phyloP scores from a whole-genome alignment of 441 rosid genomes.

The Arabidopsis hybrid region DNA sequence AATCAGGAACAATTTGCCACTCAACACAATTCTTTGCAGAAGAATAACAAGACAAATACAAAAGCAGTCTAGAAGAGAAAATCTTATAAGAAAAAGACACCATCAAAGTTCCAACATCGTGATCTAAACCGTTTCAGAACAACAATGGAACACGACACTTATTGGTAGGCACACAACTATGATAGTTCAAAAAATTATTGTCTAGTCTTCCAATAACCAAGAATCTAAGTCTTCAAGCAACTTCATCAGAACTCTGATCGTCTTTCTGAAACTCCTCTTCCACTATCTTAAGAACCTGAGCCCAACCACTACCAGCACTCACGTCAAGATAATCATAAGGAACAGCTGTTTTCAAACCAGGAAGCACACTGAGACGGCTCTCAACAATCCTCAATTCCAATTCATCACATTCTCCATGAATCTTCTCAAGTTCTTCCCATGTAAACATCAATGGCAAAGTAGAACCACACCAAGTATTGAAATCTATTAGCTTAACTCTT shows the following conservation, averaged over 20 bases:
- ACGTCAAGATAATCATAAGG: constrained; percentile 79
- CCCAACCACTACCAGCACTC: constrained; percentile 84
- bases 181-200: background rate
- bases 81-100: background rate
- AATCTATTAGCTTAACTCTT: constrained; percentile 69
- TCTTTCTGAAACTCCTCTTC: constrained; percentile 59
- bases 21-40: background rate
- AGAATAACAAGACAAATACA: background rate
- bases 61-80: background rate
- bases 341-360: constrained; percentile 80
- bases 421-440: constrained; percentile 73
- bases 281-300: constrained; percentile 66
- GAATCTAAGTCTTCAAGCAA: constrained; percentile 43
- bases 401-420: constrained; percentile 25
- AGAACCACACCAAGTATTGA: constrained; percentile 83
- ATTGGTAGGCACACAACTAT: background rate
- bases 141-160: background rate
- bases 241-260: constrained; percentile 41
- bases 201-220: background rate
- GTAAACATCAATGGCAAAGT: constrained; percentile 72
- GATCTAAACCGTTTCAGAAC: background rate
- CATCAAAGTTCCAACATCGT: constrained; percentile 7
- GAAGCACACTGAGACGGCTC: constrained; percentile 64
- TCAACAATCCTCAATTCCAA: constrained; percentile 68
- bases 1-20: background rate